Percentiles rank a stretch among this genome's conserved stretches.
These are phyloP conservation scores for Zygosaccharomyces pseudobailii DNA, from an alignment of 1,139 yeast genomes.

Conservation along the genomic window DNA sequence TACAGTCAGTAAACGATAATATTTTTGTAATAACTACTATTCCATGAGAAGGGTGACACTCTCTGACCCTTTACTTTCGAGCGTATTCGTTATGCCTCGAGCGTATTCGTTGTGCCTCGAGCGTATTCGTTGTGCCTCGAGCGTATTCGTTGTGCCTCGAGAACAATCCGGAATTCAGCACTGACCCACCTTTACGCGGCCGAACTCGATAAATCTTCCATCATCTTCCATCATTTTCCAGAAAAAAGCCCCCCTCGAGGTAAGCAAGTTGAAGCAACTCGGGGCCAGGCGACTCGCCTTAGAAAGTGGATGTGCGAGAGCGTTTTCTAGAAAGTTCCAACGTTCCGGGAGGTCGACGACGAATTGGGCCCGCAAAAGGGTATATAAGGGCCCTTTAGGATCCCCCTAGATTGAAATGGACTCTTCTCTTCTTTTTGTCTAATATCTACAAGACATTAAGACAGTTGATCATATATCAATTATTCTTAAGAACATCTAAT, in stretches of 20 bases:
- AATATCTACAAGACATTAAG: slow-evolving; percentile 1
- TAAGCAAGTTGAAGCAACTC: not conserved
- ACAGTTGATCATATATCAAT: slow-evolving; percentile 6
- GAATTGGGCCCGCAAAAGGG: not conserved
- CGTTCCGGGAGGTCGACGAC: not conserved
- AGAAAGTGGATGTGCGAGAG: not conserved
- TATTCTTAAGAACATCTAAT: not conserved
- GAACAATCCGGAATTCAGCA: not conserved
- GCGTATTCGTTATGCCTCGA: too few species aligned
- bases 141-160: not conserved
- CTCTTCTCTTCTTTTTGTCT: not conserved
- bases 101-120: too few species aligned
- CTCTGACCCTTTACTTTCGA: too few species aligned
- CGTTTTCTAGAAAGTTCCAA: slow-evolving; percentile 4
- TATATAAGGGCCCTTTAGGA: not conserved
- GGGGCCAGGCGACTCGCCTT: not conserved
- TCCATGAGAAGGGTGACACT: too few species aligned
- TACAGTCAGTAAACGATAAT: too few species aligned
- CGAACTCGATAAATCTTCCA: not conserved
- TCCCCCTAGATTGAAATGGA: not conserved
- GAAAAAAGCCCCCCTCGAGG: not conserved
- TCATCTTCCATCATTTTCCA: slow-evolving; percentile 1
- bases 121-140: not conserved
- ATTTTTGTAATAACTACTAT: too few species aligned
- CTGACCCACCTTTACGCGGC: not conserved